Base-by-base conservation (phyloP, 1,139 yeast species). In the Wickerhamiella pararugosa region DNA sequence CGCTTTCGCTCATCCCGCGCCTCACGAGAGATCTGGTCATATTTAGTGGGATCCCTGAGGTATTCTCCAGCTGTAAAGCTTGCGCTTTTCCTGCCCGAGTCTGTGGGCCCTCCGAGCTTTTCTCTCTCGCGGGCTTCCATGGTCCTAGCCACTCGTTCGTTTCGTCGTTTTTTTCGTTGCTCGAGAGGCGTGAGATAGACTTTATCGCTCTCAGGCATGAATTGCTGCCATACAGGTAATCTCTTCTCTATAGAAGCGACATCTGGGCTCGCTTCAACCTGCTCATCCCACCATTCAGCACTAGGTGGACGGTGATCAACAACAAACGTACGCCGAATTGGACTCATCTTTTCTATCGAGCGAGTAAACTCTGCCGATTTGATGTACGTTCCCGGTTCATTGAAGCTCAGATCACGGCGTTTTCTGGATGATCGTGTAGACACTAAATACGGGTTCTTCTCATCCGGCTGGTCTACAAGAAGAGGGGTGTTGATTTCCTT, bases 81-180 rank as follows among this genome's bases (percentile, higher is more conserved):
- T 53, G 79, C 83, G 29, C 87, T 83, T 59, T 87, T 90, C 2
- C 96, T 94, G 5, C 80, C 79, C 0, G 95, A 96, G 2, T 94
- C 81, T 0, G 94, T 80, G 40, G 79, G 86, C 25, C 87, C 62
- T 0, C 98, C 98, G 5, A 83, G 63, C 47, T 76, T 71, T 28
- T 87, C 78, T 39, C 82, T 66, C 51, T 84, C 92, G 55, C 83
- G 94, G 47, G 71, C 70, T 40, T 78, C 90, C 53, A 79, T 76
- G 47, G 75, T 73, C 44, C 63, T 66, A 41, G 70, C 69, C 40
- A 76, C 75, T 44, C 97, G 64, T 35, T 74, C 78, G 47, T 79
- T 80, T 46, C 79, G 72, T 38, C 96, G 69, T 35, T 79, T 69
- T 45, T 90, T 71, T 54, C 81, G 81, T 59, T 71, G 62, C 58